phyloP scores from a whole-genome alignment of 2,329 filamentous ascomycete genomes.

The Scorias spongiosa region DNA sequence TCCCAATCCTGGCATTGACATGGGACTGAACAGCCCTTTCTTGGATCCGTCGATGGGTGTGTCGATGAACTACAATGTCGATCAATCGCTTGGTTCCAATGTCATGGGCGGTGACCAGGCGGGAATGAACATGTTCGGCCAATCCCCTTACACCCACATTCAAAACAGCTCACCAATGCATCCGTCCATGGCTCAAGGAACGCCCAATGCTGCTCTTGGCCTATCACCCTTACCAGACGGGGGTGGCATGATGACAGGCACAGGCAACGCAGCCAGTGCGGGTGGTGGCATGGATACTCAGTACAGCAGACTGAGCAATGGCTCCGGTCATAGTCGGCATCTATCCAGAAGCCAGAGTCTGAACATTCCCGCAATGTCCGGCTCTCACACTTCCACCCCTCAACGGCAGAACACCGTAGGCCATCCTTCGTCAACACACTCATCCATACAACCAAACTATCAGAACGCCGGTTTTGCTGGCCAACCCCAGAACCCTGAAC shows the following conservation, averaged over 20 bases:
- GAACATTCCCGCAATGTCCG: constrained; percentile 9
- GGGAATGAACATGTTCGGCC: constrained; percentile 24
- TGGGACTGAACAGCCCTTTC: constrained; percentile 29
- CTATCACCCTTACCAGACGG: constrained; percentile 16
- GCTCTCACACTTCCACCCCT: constrained; percentile 1
- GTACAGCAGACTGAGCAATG: constrained; percentile 9
- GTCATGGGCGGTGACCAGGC: constrained; percentile 10
- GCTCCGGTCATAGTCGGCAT: constrained; percentile 6
- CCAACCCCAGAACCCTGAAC: constrained; percentile 17
- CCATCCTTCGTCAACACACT: constrained; percentile 1
- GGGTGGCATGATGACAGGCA: too few relatives aligned
- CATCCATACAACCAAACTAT: constrained; percentile 2
- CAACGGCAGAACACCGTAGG: constrained; percentile 4
- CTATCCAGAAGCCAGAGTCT: constrained; percentile 14
- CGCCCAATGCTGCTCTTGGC: constrained; percentile 13
- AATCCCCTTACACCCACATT: constrained; percentile 22
- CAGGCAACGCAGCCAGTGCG: not conserved
- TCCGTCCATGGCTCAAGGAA: constrained; percentile 18
- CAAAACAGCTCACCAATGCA: constrained; percentile 28
- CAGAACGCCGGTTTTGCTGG: constrained; percentile 7
- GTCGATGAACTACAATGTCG: constrained; percentile 26
- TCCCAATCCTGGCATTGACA: constrained; percentile 24
- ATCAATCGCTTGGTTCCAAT: constrained; percentile 13
- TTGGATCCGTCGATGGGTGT: constrained; percentile 25
- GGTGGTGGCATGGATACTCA: constrained; percentile 14